phyloP scores from a whole-genome alignment of 805 yeast species.

The Kurtzmaniella cleridarum region DNA sequence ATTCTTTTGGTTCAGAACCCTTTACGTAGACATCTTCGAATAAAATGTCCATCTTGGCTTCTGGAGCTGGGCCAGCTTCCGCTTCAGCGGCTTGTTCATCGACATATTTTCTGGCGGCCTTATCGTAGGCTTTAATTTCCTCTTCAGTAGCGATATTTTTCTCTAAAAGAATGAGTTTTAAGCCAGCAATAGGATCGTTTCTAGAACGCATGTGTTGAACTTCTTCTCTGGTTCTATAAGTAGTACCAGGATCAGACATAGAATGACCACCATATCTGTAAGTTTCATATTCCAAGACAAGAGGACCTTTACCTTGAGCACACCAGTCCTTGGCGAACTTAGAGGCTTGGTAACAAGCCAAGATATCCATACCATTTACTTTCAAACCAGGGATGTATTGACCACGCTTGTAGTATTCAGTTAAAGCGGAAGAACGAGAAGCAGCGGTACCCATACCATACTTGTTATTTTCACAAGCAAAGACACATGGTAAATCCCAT shows the following conservation, averaged over 20 bases:
- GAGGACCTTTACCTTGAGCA: conserved; percentile 89
- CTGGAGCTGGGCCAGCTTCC: conserved; percentile 91
- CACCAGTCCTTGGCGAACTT: conserved; percentile 97
- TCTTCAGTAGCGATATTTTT: conserved; percentile 86
- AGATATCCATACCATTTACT: conserved; percentile 97
- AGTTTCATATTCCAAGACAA: conserved; percentile 94
- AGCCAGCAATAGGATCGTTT: conserved; percentile 96
- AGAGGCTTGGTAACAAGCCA: conserved; percentile 93
- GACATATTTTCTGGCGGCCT: conserved; percentile 92
- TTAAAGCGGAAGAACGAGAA: conserved; percentile 91
- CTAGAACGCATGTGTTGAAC: conserved; percentile 98
- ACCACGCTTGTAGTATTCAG: conserved; percentile 98
- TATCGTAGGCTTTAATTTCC: conserved; percentile 90
- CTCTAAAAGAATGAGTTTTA: conserved; percentile 81
- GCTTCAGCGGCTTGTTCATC: conserved; percentile 93
- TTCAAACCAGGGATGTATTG: conserved; percentile 98
- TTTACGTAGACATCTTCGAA: conserved; percentile 95
- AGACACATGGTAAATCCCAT: conserved; percentile 93
- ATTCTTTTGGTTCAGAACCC: conserved; percentile 86
- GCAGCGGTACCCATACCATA: conserved; percentile 99
- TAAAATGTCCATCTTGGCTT: conserved; percentile 87
- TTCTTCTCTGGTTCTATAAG: conserved; percentile 99
- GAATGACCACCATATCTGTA: conserved; percentile 99
- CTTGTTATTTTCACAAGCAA: conserved; percentile 97
- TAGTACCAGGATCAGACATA: conserved; percentile 99